Conservation (phyloP, 495 filamentous ascomycete species). For the Penicillium fimorum region DNA sequence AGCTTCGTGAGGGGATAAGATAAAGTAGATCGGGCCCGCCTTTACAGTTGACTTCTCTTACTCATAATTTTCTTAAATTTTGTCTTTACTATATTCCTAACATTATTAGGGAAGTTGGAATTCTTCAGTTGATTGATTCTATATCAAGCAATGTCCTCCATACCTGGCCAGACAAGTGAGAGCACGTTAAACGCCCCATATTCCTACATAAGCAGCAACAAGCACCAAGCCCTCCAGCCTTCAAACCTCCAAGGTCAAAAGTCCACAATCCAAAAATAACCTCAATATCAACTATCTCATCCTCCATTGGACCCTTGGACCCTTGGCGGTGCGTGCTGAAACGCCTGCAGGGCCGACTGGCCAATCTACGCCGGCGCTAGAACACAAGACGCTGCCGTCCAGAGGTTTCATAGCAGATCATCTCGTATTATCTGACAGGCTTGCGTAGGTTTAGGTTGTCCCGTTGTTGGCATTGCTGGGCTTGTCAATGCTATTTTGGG, state of each 20-base stretch:
- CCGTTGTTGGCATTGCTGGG: constrained; percentile 6
- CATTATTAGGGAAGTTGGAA: background rate
- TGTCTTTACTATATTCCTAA: background rate
- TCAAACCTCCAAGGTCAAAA: background rate
- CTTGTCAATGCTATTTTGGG: constrained; percentile 10
- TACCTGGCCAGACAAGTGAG: no score
- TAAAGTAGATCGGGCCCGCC: background rate
- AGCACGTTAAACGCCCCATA: background rate
- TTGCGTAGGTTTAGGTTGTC: background rate
- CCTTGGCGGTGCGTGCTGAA: constrained; percentile 29
- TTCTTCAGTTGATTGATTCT: background rate
- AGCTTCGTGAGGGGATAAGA: constrained; percentile 7
- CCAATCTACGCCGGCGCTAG: constrained; percentile 13
- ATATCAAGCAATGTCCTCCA: background rate
- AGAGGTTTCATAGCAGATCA: constrained; percentile 4
- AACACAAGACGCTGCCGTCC: background rate
- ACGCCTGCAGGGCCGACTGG: background rate
- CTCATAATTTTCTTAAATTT: background rate
- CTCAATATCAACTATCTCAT: background rate
- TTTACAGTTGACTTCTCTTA: background rate
- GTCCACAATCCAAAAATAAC: constrained; percentile 19
- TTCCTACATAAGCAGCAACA: background rate
- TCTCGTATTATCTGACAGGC: constrained; percentile 7
- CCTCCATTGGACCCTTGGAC: constrained; percentile 4
- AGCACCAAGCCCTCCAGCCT: background rate